phyloP scores from a whole-genome alignment of 768 basidiomycete species.

The Steccherinum ochraceum region DNA sequence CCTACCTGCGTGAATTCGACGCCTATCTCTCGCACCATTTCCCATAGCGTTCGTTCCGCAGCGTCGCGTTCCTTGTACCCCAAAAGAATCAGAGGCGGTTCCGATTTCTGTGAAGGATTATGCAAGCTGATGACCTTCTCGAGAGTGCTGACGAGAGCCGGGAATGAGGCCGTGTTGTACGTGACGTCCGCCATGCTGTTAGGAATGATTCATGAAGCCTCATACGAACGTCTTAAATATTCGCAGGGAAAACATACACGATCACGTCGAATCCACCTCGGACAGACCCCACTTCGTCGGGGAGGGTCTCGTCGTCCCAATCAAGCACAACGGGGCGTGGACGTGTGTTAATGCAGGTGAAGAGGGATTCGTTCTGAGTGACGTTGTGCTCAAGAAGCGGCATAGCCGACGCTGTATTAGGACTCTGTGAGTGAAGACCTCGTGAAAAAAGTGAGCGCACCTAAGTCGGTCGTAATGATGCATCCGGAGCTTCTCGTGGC shows the following conservation, averaged over 20 bases:
- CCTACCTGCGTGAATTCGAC: constrained; percentile 53
- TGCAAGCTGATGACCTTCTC: constrained; percentile 34
- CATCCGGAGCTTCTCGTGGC: constrained; percentile 11
- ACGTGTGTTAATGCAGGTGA: constrained; percentile 16
- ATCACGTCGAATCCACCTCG: constrained; percentile 51
- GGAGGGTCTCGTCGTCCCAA: constrained; percentile 64
- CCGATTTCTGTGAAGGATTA: not conserved
- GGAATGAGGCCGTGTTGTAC: constrained; percentile 85
- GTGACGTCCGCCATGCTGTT: constrained; percentile 92
- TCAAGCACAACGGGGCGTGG: constrained; percentile 46
- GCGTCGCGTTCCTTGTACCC: constrained; percentile 86
- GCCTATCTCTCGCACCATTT: constrained; percentile 42
- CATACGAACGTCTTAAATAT: too few species aligned
- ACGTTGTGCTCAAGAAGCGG: constrained; percentile 75
- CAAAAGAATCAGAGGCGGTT: constrained; percentile 49
- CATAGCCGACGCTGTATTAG: constrained; percentile 75
- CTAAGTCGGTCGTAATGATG: constrained; percentile 64
- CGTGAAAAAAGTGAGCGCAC: too few species aligned
- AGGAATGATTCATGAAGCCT: too few species aligned
- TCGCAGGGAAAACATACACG: too few species aligned
- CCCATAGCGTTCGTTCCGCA: constrained; percentile 73
- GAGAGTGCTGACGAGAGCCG: constrained; percentile 67
- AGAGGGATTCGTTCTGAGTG: constrained; percentile 32
- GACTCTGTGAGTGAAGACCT: too few species aligned
- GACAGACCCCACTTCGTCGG: constrained; percentile 34